A percentile compares a stretch with the other conserved stretches of the same genome.
phyloP scores from a whole-genome alignment of 2,329 filamentous ascomycete genomes.

The Calonectria montana region DNA sequence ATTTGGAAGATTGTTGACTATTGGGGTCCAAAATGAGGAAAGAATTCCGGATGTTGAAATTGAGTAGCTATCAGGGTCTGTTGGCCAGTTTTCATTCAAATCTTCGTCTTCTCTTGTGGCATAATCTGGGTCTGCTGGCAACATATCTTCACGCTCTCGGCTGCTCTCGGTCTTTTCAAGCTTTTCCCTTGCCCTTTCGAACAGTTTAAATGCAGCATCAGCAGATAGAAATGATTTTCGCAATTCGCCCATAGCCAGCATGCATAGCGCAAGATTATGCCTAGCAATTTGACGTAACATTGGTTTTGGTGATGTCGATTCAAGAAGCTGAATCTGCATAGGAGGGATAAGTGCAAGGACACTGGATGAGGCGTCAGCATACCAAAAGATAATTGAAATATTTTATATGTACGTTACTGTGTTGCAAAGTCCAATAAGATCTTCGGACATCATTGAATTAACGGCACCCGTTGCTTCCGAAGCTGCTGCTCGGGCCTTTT shows the following conservation, averaged over 20 bases:
- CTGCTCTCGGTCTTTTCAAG: background rate
- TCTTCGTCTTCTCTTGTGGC: background rate
- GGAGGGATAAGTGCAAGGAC: slow-evolving; percentile 20
- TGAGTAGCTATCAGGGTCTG: background rate
- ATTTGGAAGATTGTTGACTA: background rate
- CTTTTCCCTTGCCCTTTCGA: slow-evolving; percentile 14
- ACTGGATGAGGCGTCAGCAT: background rate
- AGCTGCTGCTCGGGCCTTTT: slow-evolving; percentile 9
- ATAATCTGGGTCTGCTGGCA: background rate
- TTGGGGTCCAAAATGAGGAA: background rate
- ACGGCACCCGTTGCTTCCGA: slow-evolving; percentile 11
- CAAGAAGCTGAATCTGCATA: slow-evolving; percentile 28
- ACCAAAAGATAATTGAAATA: background rate
- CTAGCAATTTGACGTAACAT: slow-evolving; percentile 15
- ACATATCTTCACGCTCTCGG: background rate
- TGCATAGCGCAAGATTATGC: slow-evolving; percentile 23
- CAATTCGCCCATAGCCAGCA: slow-evolving; percentile 23
- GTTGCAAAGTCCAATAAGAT: slow-evolving; percentile 7
- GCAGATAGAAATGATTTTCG: slow-evolving; percentile 20
- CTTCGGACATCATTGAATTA: slow-evolving; percentile 17
- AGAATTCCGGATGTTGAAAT: background rate
- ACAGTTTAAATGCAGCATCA: slow-evolving; percentile 14
- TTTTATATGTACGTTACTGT: slow-evolving; percentile 11
- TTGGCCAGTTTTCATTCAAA: background rate
- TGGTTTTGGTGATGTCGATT: slow-evolving; percentile 15